These are phyloP conservation scores for Macrolepiota fuliginosa DNA, from an alignment of 768 basidiomycete species.

Conservation along the genomic window DNA sequence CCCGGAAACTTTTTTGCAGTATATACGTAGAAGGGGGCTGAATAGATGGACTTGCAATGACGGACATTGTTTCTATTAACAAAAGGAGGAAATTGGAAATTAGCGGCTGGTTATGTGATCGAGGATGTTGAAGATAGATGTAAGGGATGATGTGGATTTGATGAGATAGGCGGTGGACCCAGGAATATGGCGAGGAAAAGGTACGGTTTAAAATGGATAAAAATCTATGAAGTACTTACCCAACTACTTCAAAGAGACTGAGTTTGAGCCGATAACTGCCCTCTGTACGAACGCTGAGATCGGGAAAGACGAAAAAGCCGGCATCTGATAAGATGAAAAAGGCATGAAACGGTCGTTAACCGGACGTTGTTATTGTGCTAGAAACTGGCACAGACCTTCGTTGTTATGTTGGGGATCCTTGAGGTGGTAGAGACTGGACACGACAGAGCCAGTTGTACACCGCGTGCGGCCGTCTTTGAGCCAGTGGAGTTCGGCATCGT, in stretches of 20 bases:
- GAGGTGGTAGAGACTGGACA: conserved; percentile 87
- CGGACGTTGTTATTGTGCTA: not conserved
- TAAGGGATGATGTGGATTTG: not conserved
- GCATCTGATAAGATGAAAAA: conserved; percentile 53
- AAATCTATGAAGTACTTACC: conserved; percentile 49
- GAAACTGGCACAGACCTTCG: conserved; percentile 31
- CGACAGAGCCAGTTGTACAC: conserved; percentile 88
- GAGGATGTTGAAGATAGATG: not conserved
- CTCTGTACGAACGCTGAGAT: conserved; percentile 88
- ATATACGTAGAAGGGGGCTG: conserved; percentile 89
- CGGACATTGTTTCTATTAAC: conserved; percentile 70
- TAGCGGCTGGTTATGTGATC: not conserved
- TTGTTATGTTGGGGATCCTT: conserved; percentile 63
- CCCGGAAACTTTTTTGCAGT: conserved; percentile 97
- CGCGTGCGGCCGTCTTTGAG: conserved; percentile 85
- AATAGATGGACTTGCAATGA: conserved; percentile 89
- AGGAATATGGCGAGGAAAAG: conserved; percentile 6
- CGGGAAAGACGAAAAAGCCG: conserved; percentile 96
- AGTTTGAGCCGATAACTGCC: conserved; percentile 79
- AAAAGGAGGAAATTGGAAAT: conserved; percentile 2
- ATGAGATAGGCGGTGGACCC: conserved; percentile 5
- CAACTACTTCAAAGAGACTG: conserved; percentile 86
- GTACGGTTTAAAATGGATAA: not conserved
- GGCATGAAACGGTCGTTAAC: not conserved
- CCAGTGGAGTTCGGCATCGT: conserved; percentile 88